phyloP scores from a whole-genome alignment of 1,139 yeast genomes.

The Candida freyschussii region DNA sequence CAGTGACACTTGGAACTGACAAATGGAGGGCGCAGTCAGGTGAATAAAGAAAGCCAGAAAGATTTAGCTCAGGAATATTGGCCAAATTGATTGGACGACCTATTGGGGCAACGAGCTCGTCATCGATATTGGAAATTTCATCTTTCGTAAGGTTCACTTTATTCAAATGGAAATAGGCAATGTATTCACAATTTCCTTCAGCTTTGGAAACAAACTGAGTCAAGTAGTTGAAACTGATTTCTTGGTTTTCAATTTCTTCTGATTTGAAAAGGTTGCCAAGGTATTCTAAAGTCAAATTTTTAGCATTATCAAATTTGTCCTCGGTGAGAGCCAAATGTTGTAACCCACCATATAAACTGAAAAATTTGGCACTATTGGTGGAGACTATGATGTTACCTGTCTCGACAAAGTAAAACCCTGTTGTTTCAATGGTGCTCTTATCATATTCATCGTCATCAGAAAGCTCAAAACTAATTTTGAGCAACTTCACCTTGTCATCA shows the following conservation, averaged over 20 bases:
- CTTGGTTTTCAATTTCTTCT: slow-evolving; percentile 14
- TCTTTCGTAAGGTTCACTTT: slow-evolving; percentile 49
- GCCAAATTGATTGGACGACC: slow-evolving; percentile 65
- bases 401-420: slow-evolving; percentile 67
- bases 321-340: slow-evolving; percentile 53
- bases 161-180: slow-evolving; percentile 63
- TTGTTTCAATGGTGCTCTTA: slow-evolving; percentile 43
- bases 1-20: slow-evolving; percentile 41
- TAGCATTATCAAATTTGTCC: slow-evolving; percentile 37
- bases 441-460: slow-evolving; percentile 39
- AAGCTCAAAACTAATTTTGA: slow-evolving; percentile 28
- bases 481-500: slow-evolving; percentile 28
- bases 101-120: slow-evolving; percentile 62
- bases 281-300: slow-evolving; percentile 35
- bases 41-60: slow-evolving; percentile 65
- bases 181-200: slow-evolving; percentile 61
- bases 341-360: slow-evolving; percentile 54
- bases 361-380: slow-evolving; percentile 69
- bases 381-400: slow-evolving; percentile 63
- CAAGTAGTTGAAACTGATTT: slow-evolving; percentile 21
- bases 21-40: slow-evolving; percentile 81
- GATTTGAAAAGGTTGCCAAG: slow-evolving; percentile 35
- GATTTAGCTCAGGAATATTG: slow-evolving; percentile 48
- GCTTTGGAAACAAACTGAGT: slow-evolving; percentile 23
- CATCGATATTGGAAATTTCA: slow-evolving; percentile 59